phyloP scores from a whole-genome alignment of 352 stramenopile species.

The Phytopythium vexans region DNA sequence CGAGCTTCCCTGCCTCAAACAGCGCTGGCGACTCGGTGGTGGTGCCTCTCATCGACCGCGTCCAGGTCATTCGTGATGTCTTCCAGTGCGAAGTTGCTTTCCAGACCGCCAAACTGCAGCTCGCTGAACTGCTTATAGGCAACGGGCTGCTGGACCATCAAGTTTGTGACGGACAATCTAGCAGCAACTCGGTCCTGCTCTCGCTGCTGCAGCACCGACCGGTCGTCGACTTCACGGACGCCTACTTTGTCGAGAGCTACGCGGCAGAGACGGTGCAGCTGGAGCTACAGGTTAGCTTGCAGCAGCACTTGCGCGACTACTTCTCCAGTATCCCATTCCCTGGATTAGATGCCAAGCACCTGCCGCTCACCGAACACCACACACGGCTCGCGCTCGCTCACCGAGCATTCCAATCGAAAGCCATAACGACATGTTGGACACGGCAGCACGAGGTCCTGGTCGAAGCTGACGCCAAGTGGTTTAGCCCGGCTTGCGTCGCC shows the following conservation, averaged over 20 bases:
- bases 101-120: constrained; percentile 35
- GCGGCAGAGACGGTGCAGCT: constrained; percentile 39
- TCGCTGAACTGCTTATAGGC: constrained; percentile 26
- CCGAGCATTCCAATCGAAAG: not conserved
- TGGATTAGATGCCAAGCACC: no score
- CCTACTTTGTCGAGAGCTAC: constrained; percentile 66
- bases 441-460: constrained; percentile 14
- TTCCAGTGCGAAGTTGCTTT: constrained; percentile 51
- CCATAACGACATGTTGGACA: constrained; percentile 2
- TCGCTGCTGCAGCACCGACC: constrained; percentile 25
- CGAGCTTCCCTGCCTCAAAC: constrained; percentile 15
- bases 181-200: constrained; percentile 8
- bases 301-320: constrained; percentile 26
- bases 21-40: constrained; percentile 4
- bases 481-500: constrained; percentile 18
- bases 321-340: constrained; percentile 4
- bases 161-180: constrained; percentile 6
- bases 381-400: not conserved
- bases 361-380: not conserved
- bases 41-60: constrained; percentile 38
- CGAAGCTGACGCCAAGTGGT: constrained; percentile 37
- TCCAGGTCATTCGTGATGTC: constrained; percentile 51
- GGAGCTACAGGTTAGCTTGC: constrained; percentile 38
- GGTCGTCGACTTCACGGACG: constrained; percentile 43
- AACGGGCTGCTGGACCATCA: constrained; percentile 10